Conservation (phyloP, 768 basidiomycete genomes). For the Amanita jacksonii region DNA sequence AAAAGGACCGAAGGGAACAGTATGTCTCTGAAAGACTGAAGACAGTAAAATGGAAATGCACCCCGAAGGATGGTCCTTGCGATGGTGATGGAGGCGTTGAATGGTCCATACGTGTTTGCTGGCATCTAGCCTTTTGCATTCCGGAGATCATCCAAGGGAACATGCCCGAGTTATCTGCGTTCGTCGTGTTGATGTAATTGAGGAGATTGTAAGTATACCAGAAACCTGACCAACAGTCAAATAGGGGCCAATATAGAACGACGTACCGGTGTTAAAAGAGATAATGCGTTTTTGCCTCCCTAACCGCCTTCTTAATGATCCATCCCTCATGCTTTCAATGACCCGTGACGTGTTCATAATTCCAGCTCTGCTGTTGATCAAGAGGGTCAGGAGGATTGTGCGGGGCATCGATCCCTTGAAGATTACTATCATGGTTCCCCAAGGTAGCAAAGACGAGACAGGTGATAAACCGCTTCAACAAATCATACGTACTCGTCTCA, state of each 20-base stretch:
- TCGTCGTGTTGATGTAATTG: slow-evolving; percentile 67
- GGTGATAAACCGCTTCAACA: slow-evolving; percentile 48
- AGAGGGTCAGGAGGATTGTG: slow-evolving; percentile 45
- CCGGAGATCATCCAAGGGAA: slow-evolving; percentile 71
- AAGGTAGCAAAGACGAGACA: slow-evolving; percentile 67
- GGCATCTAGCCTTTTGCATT: slow-evolving; percentile 61
- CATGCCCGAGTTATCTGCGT: slow-evolving; percentile 66
- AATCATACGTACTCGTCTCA: slow-evolving; percentile 32
- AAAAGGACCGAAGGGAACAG: too few relatives aligned
- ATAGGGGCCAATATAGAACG: too few relatives aligned
- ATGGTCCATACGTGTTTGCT: slow-evolving; percentile 57
- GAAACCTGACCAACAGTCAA: neutral
- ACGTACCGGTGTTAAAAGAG: slow-evolving; percentile 69
- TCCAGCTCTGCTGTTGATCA: slow-evolving; percentile 60
- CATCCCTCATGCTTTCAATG: slow-evolving; percentile 68
- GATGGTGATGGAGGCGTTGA: too few relatives aligned
- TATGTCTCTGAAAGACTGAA: too few relatives aligned
- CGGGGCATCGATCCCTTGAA: slow-evolving; percentile 57
- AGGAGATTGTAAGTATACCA: slow-evolving; percentile 52
- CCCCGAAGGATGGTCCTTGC: too few relatives aligned
- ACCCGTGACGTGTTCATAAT: slow-evolving; percentile 64
- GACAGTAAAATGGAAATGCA: too few relatives aligned
- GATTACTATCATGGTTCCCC: slow-evolving; percentile 73
- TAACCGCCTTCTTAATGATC: slow-evolving; percentile 49
- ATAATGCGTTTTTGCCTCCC: slow-evolving; percentile 50